Base-by-base conservation (phyloP, 345 rosid genomes). In the Trapa incisa region DNA sequence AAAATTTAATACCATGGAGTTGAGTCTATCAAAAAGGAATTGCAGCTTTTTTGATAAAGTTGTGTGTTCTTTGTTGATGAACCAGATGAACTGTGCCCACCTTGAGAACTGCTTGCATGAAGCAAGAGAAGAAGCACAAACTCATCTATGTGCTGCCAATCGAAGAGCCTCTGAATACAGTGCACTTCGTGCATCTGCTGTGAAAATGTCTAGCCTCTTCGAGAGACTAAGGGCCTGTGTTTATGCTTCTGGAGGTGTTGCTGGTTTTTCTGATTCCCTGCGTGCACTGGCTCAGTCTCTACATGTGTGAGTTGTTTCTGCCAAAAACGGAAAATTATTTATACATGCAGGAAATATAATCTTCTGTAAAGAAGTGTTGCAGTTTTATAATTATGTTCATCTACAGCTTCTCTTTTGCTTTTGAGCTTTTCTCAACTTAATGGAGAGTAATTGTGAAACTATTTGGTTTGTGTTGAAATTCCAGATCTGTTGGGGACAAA, bases 81-180 rank as follows among this genome's bases (percentile, higher is more conserved):
- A 39, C 79, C 84, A 95, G 97, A 89, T 95, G 96, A 95, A 95
- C 67, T 89, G 97, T 73, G 99, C 92, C 62, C 97, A 87, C 84
- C 79, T 95, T 76, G 99, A 95, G 81, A 95, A 89, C 75, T 87
- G 93, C 77, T 82, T 95, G 80, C 97, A 95, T 78, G 96, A 95
- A 79, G 97, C 96, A 75, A 89, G 99, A 80, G 89, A 95, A 79
- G 99, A 91, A 80, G 97, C 96, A 42, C 97, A 95, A 72, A 91
- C 96, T 71, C 87, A 89, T 80, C 96, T 90, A 6, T 95, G 96
- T 75, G 92, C 94, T n/a, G 96, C 97, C 76, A 95, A 89, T 68
- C 69, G 91, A 70, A 89, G 94, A 75, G 92, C 99, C 67, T 85
- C 96, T 4, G 92, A 95, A 77, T 94, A 91, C 72, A 80, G 35